These are phyloP conservation scores for Trichoderma citrinoviride DNA, from an alignment of 2,329 filamentous ascomycete species.

Conservation along the genomic window DNA sequence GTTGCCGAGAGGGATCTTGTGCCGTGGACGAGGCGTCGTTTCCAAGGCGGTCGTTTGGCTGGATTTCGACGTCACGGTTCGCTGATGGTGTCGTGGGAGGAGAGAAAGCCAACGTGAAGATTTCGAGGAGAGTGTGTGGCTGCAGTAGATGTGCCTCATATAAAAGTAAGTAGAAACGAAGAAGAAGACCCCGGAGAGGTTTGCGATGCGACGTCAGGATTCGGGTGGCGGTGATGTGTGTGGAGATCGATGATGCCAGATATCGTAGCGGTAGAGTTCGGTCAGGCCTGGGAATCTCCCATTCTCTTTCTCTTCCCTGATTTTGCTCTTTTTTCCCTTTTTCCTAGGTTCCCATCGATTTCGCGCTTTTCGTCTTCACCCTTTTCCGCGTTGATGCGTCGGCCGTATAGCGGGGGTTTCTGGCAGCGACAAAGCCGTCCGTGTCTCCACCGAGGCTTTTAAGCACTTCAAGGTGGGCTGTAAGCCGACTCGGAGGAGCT, in stretches of 20 bases:
- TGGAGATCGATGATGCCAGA: background rate
- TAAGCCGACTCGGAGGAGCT: background rate
- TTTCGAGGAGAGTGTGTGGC: background rate
- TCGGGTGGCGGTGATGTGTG: slow-evolving; percentile 1
- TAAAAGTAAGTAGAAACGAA: background rate
- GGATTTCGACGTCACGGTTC: background rate
- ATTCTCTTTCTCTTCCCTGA: background rate
- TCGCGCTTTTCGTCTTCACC: background rate
- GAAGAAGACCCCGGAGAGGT: background rate
- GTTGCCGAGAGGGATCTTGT: slow-evolving; percentile 6
- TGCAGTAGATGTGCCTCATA: background rate
- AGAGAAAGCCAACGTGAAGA: background rate
- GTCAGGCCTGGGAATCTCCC: background rate
- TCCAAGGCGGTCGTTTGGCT: background rate
- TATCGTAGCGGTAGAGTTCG: background rate
- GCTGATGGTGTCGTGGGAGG: background rate
- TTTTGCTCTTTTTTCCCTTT: background rate
- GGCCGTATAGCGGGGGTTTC: background rate
- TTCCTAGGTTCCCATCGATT: background rate
- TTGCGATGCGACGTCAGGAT: background rate
- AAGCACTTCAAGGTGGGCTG: background rate
- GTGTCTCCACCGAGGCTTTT: slow-evolving; percentile 12
- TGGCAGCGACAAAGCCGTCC: background rate
- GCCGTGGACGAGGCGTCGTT: background rate
- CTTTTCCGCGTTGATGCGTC: background rate